phyloP scores from a whole-genome alignment of 2,329 filamentous ascomycete genomes.

The Scopulariopsis brevicaulis region DNA sequence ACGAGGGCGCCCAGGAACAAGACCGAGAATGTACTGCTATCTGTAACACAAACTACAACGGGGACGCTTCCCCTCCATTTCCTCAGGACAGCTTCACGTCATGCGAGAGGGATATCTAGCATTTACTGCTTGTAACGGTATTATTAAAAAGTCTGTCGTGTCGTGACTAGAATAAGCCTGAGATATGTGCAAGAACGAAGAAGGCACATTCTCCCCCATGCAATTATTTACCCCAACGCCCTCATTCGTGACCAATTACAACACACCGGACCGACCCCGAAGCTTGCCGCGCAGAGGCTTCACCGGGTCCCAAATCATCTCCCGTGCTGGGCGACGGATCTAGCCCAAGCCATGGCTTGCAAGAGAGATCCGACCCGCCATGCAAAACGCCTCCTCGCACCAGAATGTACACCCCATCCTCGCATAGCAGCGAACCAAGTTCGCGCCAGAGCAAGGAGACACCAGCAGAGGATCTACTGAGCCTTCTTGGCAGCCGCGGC shows the following conservation, averaged over 20 bases:
- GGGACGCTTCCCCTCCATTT: too few relatives aligned
- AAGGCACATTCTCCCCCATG: background rate
- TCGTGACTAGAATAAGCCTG: constrained; percentile 3
- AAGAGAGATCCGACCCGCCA: background rate
- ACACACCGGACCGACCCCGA: background rate
- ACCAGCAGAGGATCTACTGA: constrained; percentile 35
- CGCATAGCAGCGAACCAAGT: background rate
- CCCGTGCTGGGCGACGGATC: background rate
- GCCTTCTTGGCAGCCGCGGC: constrained; percentile 52
- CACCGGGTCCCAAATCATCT: background rate
- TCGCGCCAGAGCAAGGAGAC: background rate
- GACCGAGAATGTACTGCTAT: background rate
- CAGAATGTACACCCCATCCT: background rate
- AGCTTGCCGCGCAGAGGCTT: background rate
- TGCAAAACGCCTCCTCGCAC: background rate
- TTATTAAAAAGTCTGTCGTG: background rate
- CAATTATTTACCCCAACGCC: constrained; percentile 1
- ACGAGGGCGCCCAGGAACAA: too few relatives aligned
- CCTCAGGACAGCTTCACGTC: background rate
- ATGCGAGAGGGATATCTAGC: background rate
- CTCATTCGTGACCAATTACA: background rate
- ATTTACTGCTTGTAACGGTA: background rate
- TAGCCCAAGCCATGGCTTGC: background rate
- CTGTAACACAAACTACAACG: background rate
- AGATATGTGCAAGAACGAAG: constrained; percentile 3